Conservation (phyloP, 345 rosid genomes). For the Pugionium dolabratum region DNA sequence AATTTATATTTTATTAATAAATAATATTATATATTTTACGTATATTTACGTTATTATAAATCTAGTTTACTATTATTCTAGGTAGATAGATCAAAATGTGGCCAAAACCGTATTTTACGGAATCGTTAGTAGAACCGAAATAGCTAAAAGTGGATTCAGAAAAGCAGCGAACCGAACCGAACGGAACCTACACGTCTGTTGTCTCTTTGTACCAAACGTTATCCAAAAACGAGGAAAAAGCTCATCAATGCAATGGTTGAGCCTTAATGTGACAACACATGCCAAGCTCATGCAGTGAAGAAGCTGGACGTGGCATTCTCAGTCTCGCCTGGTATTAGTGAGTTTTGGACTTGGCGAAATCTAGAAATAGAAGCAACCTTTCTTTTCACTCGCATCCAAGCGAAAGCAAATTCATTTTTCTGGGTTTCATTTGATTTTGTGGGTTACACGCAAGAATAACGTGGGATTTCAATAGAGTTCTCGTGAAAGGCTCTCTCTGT, state of each 20-base stretch:
- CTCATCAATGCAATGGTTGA: slow-evolving; percentile 12
- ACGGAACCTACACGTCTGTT: background rate
- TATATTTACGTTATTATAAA: no score
- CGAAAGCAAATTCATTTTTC: slow-evolving; percentile 28
- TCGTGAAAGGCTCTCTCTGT: slow-evolving; percentile 17
- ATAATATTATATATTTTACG: no score
- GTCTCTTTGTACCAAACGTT: slow-evolving; percentile 14
- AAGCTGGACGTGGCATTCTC: slow-evolving; percentile 36
- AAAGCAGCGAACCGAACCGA: slow-evolving; percentile 7
- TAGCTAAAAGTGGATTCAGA: background rate
- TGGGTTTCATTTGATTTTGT: slow-evolving; percentile 19
- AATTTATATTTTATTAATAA: no score
- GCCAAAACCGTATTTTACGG: background rate
- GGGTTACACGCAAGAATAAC: slow-evolving; percentile 31
- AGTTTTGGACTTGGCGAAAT: background rate
- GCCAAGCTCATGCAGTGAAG: slow-evolving; percentile 20
- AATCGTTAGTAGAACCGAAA: background rate
- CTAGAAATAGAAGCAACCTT: slow-evolving; percentile 29
- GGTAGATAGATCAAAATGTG: no score
- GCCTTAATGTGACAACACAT: background rate
- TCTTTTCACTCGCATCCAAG: slow-evolving; percentile 17
- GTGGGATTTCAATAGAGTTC: slow-evolving; percentile 4
- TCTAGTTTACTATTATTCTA: no score
- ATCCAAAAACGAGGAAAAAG: slow-evolving; percentile 11
- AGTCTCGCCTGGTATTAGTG: slow-evolving; percentile 9